A percentile compares a stretch with the other conserved stretches of the same genome.
Conservation (phyloP, 257 asterid genomes). For the Perilla frutescens region DNA sequence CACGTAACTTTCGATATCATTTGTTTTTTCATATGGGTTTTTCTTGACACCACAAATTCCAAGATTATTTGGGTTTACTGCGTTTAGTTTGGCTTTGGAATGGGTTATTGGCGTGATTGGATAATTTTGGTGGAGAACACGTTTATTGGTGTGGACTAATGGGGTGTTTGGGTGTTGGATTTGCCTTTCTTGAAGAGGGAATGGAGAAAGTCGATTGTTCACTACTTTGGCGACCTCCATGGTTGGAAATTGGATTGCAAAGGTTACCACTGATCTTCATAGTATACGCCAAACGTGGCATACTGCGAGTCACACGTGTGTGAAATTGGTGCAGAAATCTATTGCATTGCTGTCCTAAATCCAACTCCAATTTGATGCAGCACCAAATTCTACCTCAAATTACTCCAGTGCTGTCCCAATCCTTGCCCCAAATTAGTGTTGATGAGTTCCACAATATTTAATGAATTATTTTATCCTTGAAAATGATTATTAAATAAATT, state of each 20-base stretch:
- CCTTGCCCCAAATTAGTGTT: no score
- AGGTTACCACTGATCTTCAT: background rate
- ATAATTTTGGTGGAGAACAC: no score
- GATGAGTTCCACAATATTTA: no score
- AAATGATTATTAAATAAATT: no score
- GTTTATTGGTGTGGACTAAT: no score
- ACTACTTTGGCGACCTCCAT: constrained; percentile 40
- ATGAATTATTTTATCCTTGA: no score
- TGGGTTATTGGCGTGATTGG: constrained; percentile 21
- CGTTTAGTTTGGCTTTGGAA: constrained; percentile 28
- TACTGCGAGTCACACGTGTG: no score
- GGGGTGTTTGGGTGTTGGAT: constrained; percentile 24
- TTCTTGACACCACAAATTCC: constrained; percentile 28
- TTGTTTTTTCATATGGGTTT: background rate
- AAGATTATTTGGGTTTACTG: constrained; percentile 12
- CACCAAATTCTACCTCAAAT: no score
- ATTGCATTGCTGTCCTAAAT: no score
- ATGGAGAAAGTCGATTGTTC: constrained; percentile 28
- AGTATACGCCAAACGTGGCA: constrained; percentile 20
- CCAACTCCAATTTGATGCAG: no score
- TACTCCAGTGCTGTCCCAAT: no score
- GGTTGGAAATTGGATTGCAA: constrained; percentile 15
- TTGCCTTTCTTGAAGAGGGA: constrained; percentile 21
- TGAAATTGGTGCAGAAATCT: no score
- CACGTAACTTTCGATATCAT: constrained; percentile 22